Percentiles rank a stretch among this genome's conserved stretches.
Conservation (phyloP, 73 alveolate genomes). For the Paramecium pentaurelia region DNA sequence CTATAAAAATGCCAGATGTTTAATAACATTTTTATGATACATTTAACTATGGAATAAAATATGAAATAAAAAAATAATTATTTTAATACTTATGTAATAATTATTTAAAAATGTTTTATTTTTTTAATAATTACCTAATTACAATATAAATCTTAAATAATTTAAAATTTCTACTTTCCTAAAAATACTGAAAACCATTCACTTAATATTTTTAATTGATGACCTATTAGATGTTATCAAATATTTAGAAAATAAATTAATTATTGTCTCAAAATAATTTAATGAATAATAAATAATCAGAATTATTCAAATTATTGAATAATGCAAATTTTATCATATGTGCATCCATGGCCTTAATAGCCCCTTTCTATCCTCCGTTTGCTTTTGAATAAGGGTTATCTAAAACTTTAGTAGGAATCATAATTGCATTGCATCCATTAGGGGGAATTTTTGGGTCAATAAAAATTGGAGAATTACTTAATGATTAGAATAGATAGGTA, state of each 20-base stretch:
- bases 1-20: too few species aligned
- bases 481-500: neutral
- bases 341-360: neutral
- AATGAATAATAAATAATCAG: neutral
- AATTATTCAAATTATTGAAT: neutral
- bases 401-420: neutral
- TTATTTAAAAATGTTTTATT: too few species aligned
- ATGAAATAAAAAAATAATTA: too few species aligned
- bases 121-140: too few species aligned
- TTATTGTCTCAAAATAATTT: neutral
- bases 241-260: neutral
- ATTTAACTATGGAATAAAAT: too few species aligned
- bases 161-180: too few species aligned
- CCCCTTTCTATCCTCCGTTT: constrained; percentile 21
- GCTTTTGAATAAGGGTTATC: neutral
- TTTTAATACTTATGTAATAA: too few species aligned
- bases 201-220: neutral
- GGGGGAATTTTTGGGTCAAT: neutral
- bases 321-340: neutral
- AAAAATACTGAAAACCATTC: too few species aligned
- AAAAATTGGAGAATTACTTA: neutral
- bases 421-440: constrained; percentile 4
- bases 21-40: too few species aligned
- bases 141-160: too few species aligned
- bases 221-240: neutral